These are phyloP conservation scores for Protomyces gravidus DNA, from an alignment of 1,139 yeast genomes.

Conservation along the genomic window DNA sequence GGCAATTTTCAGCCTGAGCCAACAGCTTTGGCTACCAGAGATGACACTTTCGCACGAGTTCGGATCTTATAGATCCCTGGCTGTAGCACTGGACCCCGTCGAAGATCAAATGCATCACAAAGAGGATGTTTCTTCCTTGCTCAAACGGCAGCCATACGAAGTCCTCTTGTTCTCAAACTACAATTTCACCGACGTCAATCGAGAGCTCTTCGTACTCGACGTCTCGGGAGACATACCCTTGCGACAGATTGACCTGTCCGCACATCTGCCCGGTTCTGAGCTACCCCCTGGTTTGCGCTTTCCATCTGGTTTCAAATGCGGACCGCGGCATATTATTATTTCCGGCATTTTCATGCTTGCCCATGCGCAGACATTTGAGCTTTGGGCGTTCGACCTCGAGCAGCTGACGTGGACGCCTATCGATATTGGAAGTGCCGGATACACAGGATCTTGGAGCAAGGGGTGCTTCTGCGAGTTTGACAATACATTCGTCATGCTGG, in stretches of 20 bases:
- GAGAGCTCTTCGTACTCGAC: slow-evolving; percentile 8
- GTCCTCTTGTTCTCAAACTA: slow-evolving; percentile 32
- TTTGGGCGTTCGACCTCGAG: slow-evolving; percentile 28
- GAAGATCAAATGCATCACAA: background rate
- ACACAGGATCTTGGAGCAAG: slow-evolving; percentile 30
- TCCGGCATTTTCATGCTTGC: slow-evolving; percentile 32
- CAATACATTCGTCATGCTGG: slow-evolving; percentile 25
- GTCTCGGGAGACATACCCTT: too few relatives aligned
- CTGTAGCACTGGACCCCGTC: slow-evolving; percentile 1
- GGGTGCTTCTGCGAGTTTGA: slow-evolving; percentile 19
- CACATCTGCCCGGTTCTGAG: slow-evolving; percentile 4
- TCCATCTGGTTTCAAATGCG: slow-evolving; percentile 33
- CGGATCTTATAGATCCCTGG: slow-evolving; percentile 34
- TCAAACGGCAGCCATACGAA: background rate
- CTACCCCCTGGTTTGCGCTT: slow-evolving; percentile 36
- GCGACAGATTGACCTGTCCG: slow-evolving; percentile 12
- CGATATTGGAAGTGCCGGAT: slow-evolving; percentile 6
- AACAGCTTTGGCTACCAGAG: slow-evolving; percentile 29
- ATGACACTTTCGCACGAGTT: slow-evolving; percentile 28
- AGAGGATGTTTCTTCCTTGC: slow-evolving; percentile 3
- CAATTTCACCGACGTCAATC: slow-evolving; percentile 28
- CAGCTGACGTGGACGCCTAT: slow-evolving; percentile 17
- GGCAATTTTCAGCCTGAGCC: slow-evolving; percentile 30
- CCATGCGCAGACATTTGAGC: slow-evolving; percentile 21
- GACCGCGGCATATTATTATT: slow-evolving; percentile 32